phyloP scores from a whole-genome alignment of 2,329 filamentous ascomycete genomes.

The Biscogniauxia mediterranea region DNA sequence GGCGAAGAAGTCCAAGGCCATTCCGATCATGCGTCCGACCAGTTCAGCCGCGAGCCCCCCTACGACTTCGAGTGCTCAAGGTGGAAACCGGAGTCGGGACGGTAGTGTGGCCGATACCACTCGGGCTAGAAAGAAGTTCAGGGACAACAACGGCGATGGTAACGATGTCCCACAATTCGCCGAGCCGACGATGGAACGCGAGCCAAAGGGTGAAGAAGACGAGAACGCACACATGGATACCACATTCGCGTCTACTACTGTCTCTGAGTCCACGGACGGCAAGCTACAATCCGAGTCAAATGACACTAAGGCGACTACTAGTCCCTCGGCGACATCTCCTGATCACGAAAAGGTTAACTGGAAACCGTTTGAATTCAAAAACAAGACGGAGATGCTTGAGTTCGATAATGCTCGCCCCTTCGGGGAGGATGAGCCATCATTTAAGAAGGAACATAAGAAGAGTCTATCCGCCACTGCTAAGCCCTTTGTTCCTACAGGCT shows the following conservation, averaged over 20 bases:
- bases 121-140: constrained; percentile 70
- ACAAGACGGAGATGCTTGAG: constrained; percentile 43
- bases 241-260: constrained; percentile 52
- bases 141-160: constrained; percentile 48
- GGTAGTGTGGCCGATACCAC: constrained; percentile 64
- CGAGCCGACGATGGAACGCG: constrained; percentile 18
- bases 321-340: constrained; percentile 52
- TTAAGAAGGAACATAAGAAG: constrained; percentile 48
- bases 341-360: constrained; percentile 51
- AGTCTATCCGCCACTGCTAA: constrained; percentile 70
- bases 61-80: constrained; percentile 24
- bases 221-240: constrained; percentile 47
- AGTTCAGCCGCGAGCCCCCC: constrained; percentile 31
- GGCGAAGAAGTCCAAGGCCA: constrained; percentile 73
- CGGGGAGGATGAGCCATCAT: constrained; percentile 38
- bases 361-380: constrained; percentile 61
- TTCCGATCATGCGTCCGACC: constrained; percentile 73
- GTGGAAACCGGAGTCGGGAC: constrained; percentile 51
- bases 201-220: constrained; percentile 34
- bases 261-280: constrained; percentile 53
- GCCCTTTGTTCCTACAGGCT: constrained; percentile 57
- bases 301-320: constrained; percentile 47
- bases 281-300: constrained; percentile 33
- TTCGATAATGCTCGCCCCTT: constrained; percentile 54
- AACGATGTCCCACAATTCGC: constrained; percentile 31